Evolutionary conservation across 2,329 filamentous ascomycete genomes (phyloP), one percentile per base, ranked within the genome.

Genomic region (Elsinoe australis): DNA sequence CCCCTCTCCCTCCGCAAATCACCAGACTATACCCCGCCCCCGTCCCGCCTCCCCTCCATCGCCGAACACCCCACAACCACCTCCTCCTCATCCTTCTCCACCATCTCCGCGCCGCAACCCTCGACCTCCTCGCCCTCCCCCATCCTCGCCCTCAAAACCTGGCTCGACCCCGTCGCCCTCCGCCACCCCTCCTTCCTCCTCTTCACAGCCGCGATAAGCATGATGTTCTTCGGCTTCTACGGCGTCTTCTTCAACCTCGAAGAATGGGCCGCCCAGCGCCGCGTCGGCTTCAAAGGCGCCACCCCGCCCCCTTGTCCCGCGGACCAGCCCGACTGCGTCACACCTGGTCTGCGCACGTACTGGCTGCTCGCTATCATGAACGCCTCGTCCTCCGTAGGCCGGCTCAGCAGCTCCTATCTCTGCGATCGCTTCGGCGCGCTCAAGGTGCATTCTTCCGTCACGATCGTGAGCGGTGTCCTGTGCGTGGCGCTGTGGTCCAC

Each of bases 181-280:
- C 55, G 54, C 24, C 67, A 70, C 57, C 59, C 58, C 17, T 58
- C 69, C 2, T 74, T 67, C 53, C 59, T 57, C 48, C 72, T 66
- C 62, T 68, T 72, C 52, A 66, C 65, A 17, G 67, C 65, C 1
- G 61, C 65, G 4, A 66, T 73, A n/a, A 61, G 64, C 1, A 69
- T 71, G 52, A 60, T 74, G 38, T 74, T 74, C 61, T 65, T 73
- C 41, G 72, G 72, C 17, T 74, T 74, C 56, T 74, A 74, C 52
- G 67, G 70, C 2, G 60, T 75, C 15, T 73, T 74, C 60, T 74
- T 74, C 63, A 73, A 72, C 51, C 65, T 75, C 22, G 71, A 74
- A 56, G 71, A 74, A 60, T 74, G 72, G 72, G 71, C 72, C 15
- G 63, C 69, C 12, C 55, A 61, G 8, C 58, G 57, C 18, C 68